Conservation (phyloP, 2,329 filamentous ascomycete species). For the Fusarium sp. region DNA sequence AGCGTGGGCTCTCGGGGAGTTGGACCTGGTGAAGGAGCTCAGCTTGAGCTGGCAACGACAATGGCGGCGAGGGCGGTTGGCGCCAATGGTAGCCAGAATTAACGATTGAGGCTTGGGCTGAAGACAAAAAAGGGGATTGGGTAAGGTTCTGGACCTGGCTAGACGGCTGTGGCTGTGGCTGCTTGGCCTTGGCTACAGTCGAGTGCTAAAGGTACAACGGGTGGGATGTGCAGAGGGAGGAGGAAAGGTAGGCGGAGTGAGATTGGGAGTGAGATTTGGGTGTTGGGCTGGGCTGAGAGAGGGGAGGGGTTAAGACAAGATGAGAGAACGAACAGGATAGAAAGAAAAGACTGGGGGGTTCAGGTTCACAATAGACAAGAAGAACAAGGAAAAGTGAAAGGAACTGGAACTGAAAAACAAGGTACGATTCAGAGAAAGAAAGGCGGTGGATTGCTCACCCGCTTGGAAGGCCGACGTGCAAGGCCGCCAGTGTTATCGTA, state of each 20-base stretch:
- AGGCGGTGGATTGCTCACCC: slow-evolving; percentile 63
- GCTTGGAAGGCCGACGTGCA: slow-evolving; percentile 68
- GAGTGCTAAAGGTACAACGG: background rate
- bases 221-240: background rate
- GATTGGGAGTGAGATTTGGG: slow-evolving; percentile 29
- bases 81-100: slow-evolving; percentile 38
- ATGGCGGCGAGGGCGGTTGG: slow-evolving; percentile 22
- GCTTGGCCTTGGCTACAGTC: slow-evolving; percentile 24
- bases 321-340: slow-evolving; percentile 16
- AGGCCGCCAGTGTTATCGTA: slow-evolving; percentile 65
- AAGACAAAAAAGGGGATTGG: slow-evolving; percentile 43
- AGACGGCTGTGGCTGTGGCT: slow-evolving; percentile 42
- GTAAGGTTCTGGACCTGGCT: slow-evolving; percentile 34
- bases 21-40: slow-evolving; percentile 43
- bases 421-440: slow-evolving; percentile 56
- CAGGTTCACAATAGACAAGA: slow-evolving; percentile 30
- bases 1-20: slow-evolving; percentile 48
- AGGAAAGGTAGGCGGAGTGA: slow-evolving; percentile 26
- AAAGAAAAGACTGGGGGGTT: slow-evolving; percentile 19
- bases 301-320: slow-evolving; percentile 14
- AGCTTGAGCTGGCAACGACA: slow-evolving; percentile 33
- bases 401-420: slow-evolving; percentile 41
- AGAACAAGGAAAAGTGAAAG: background rate
- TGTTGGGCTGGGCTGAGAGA: slow-evolving; percentile 35
- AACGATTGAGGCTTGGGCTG: slow-evolving; percentile 42